Evolutionary conservation across 2,329 filamentous ascomycete species (phyloP), one percentile per base, ranked within the genome.

Genomic region (Colletotrichum musicola): DNA sequence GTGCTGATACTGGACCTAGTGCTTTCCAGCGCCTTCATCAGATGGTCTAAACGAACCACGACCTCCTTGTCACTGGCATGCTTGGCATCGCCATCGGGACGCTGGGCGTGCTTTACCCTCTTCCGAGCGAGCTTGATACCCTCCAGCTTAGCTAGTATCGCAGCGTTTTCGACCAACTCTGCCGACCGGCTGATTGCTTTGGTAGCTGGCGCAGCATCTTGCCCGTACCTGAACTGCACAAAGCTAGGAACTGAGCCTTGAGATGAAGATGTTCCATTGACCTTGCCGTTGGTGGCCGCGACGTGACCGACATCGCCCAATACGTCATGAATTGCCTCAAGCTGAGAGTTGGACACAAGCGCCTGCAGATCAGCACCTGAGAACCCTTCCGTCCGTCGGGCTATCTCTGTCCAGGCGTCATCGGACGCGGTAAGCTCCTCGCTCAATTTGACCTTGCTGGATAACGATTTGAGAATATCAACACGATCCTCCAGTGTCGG

Each of bases 321-420:
- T 2, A 97, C 90, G 73, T 98, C 95, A 77, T 99, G 96, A 72
- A 99, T 98, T 30, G 96, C 96, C 81, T 98, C 95, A 6, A 99
- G 87, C 78, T 99, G 96, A 0, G 96, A 95, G 73, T 99, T 99
- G 75, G 97, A 98, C 50, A 98, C 90, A 6, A 99, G 87, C 0
- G 95, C 96, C 79, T 99, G 96, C 4, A 99, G 84, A 81, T 99
- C 96, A 1, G 96, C 96, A 13, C 96, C 96, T 0, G 93, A 96
- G 78, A 97, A 98, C 10, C 96, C 96, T 68, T 96, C 92, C 0
- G 95, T 98, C 16, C 89, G 85, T 16, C 83, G 84, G 0, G 94
- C 95, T 25, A 99, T 88, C 70, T 95, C 93, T n/a, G 81, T 82
- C 35, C 97, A 80, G 7, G 85, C 86, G 13, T 84, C 83, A 22